Conservation (phyloP, 345 rosid genomes). For the Firmiana major region DNA sequence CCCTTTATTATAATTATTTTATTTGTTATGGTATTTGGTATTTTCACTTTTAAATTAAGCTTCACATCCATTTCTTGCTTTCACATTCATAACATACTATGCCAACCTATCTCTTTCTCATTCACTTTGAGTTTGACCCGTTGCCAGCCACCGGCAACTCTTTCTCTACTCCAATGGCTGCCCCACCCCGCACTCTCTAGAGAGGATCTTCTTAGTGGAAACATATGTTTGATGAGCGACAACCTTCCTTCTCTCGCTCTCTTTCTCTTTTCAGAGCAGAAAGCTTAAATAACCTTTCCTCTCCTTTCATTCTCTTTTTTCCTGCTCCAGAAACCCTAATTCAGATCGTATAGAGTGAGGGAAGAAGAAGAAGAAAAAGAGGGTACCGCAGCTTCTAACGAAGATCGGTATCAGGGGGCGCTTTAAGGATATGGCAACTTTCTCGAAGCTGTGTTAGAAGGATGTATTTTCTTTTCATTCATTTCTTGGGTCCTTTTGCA, state of each 20-base stretch:
- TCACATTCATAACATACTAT: conserved; percentile 31
- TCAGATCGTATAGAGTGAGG: not conserved
- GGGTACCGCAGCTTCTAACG: not conserved
- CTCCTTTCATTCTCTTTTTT: conserved; percentile 21
- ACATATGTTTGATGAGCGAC: conserved; percentile 13
- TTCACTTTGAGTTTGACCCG: conserved; percentile 81
- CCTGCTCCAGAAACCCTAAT: conserved; percentile 44
- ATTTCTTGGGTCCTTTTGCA: conserved; percentile 15
- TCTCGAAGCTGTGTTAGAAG: conserved; percentile 28
- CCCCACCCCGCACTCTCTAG: conserved; percentile 46
- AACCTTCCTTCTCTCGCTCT: not conserved
- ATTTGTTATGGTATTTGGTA: not conserved
- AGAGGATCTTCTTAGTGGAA: conserved; percentile 43
- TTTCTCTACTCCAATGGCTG: conserved; percentile 41
- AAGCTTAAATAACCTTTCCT: conserved; percentile 28
- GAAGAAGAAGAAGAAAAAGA: not conserved
- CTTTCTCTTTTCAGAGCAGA: conserved; percentile 17
- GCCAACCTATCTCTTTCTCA: conserved; percentile 26
- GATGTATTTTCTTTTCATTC: not conserved
- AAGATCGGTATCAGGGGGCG: not conserved
- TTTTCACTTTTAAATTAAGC: not conserved
- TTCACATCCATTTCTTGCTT: conserved; percentile 27
- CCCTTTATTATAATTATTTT: not conserved
- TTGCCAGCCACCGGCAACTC: conserved; percentile 75
- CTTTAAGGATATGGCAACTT: conserved; percentile 21